Conservation (phyloP, 768 basidiomycete genomes). For the Lyophyllum atratum region DNA sequence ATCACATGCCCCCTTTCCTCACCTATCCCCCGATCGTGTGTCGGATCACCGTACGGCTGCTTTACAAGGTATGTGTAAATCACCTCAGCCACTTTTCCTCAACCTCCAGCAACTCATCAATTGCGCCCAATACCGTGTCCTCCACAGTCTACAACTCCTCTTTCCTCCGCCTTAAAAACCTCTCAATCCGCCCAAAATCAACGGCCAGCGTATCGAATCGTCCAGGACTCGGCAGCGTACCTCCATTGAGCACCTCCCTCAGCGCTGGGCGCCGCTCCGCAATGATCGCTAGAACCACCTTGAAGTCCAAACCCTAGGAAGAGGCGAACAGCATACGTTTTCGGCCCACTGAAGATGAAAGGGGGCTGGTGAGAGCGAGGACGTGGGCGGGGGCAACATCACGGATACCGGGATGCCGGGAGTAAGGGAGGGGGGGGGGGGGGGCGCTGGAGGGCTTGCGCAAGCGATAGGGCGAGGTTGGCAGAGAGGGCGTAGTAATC, state of each 20-base stretch:
- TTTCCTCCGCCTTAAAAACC: slow-evolving; percentile 32
- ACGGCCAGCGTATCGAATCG: too few relatives aligned
- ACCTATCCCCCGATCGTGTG: too few relatives aligned
- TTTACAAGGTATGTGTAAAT: too few relatives aligned
- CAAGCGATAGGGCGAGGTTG: too few relatives aligned
- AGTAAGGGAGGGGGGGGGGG: too few relatives aligned
- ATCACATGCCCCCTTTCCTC: too few relatives aligned
- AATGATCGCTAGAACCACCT: slow-evolving; percentile 25
- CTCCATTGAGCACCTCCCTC: too few relatives aligned
- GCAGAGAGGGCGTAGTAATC: too few relatives aligned
- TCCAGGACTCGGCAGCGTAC: too few relatives aligned
- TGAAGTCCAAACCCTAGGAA: slow-evolving; percentile 26
- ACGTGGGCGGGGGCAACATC: slow-evolving; percentile 38
- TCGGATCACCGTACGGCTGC: too few relatives aligned
- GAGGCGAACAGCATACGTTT: slow-evolving; percentile 35
- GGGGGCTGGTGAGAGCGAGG: slow-evolving; percentile 26
- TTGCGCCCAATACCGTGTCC: neutral
- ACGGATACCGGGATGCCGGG: too few relatives aligned
- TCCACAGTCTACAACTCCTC: slow-evolving; percentile 22
- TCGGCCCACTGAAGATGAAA: slow-evolving; percentile 28
- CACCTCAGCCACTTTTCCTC: slow-evolving; percentile 1
- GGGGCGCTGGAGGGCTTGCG: too few relatives aligned
- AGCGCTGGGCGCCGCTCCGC: slow-evolving; percentile 30
- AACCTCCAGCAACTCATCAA: neutral
- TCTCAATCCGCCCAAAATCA: slow-evolving; percentile 30